phyloP scores from a whole-genome alignment of 2,329 filamentous ascomycete genomes.

The Sarocladiaceae sp. region DNA sequence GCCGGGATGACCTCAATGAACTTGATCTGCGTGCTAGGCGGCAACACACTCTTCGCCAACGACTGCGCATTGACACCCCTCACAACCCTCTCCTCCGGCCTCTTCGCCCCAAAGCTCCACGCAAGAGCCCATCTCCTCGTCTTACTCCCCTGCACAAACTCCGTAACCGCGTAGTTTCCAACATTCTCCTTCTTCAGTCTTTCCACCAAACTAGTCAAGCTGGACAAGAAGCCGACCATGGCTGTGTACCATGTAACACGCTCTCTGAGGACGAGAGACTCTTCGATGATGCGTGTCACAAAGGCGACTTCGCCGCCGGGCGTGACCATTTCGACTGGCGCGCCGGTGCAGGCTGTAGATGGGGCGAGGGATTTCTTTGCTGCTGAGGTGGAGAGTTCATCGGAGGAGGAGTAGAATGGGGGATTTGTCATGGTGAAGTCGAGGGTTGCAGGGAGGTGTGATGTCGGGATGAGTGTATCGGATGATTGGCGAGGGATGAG shows the following conservation, averaged over 20 bases:
- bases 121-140: slow-evolving; percentile 84
- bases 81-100: slow-evolving; percentile 51
- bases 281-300: slow-evolving; percentile 63
- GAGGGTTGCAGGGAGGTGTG: slow-evolving; percentile 35
- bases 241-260: slow-evolving; percentile 82
- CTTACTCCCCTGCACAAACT: slow-evolving; percentile 71
- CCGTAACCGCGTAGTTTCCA: slow-evolving; percentile 76
- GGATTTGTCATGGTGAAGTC: slow-evolving; percentile 94
- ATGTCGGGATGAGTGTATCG: slow-evolving; percentile 60
- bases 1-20: slow-evolving; percentile 40
- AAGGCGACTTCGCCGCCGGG: slow-evolving; percentile 74
- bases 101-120: slow-evolving; percentile 73
- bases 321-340: slow-evolving; percentile 80
- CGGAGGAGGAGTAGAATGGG: slow-evolving; percentile 78
- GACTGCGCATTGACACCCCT: slow-evolving; percentile 36
- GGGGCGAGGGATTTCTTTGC: slow-evolving; percentile 63
- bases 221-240: slow-evolving; percentile 81
- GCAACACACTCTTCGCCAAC: slow-evolving; percentile 38
- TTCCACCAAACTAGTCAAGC: slow-evolving; percentile 59
- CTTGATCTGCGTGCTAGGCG: slow-evolving; percentile 34
- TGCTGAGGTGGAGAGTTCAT: slow-evolving; percentile 65
- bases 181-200: slow-evolving; percentile 53
- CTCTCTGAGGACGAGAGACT: slow-evolving; percentile 57
- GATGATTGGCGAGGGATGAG: slow-evolving; percentile 51
- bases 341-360: slow-evolving; percentile 71